These are phyloP conservation scores for Neohortaea acidophila DNA, from an alignment of 495 filamentous ascomycete species.

Conservation along the genomic window DNA sequence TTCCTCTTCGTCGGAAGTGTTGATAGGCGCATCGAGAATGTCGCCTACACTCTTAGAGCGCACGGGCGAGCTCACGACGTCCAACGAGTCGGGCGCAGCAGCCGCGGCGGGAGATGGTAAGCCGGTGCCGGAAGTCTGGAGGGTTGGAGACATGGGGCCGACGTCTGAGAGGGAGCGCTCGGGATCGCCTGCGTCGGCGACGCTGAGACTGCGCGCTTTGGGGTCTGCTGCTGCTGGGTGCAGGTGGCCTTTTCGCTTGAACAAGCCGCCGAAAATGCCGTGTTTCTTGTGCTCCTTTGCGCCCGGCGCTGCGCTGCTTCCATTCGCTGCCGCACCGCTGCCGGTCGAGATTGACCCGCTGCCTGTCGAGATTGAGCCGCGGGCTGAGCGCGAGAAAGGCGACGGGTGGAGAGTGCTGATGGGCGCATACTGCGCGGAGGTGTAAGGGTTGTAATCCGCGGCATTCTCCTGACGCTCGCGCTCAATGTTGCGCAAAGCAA, in stretches of 20 bases:
- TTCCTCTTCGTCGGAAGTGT: conserved; percentile 2
- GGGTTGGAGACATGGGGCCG: not conserved
- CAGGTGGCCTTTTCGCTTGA: conserved; percentile 4
- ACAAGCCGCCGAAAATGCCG: conserved; percentile 7
- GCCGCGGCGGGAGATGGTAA: not conserved
- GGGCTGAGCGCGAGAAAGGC: not conserved
- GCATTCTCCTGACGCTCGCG: conserved; percentile 8
- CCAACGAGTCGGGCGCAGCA: not conserved
- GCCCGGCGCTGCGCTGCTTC: not conserved
- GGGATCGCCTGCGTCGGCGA: not conserved
- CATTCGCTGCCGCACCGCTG: not conserved
- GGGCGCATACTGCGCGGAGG: conserved; percentile 1
- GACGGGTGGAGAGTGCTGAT: too few species aligned
- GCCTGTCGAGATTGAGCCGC: not conserved
- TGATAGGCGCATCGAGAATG: conserved; percentile 4
- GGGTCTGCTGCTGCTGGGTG: not conserved
- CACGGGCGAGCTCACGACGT: not conserved
- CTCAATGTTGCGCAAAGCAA: conserved; percentile 10
- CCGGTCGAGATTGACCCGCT: not conserved
- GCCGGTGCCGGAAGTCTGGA: not conserved
- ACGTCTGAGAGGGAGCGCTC: conserved; percentile 9
- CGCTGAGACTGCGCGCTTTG: not conserved
- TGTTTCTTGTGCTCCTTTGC: conserved; percentile 1
- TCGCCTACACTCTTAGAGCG: conserved; percentile 14
- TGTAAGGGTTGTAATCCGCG: not conserved